Percentiles rank a stretch among this genome's conserved stretches.
These are phyloP conservation scores for Circinella umbellata DNA, from an alignment of 371 early-diverging fungal species.

Conservation along the genomic window DNA sequence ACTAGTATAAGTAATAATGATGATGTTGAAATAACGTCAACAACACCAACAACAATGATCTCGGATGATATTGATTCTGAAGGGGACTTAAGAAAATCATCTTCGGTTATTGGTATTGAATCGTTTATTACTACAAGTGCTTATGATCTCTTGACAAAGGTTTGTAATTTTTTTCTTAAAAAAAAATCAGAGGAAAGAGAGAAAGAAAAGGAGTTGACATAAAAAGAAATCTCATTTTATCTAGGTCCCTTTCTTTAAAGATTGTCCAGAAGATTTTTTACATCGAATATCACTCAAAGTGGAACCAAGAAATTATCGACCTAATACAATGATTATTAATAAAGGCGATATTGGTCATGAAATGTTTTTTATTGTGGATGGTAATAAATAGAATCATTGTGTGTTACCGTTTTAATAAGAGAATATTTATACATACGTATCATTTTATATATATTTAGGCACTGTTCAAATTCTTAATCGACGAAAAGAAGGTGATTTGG, in stretches of 20 bases:
- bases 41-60: too few species aligned
- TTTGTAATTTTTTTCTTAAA: slow-evolving; percentile 16
- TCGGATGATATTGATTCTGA: too few species aligned
- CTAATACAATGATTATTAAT: slow-evolving; percentile 51
- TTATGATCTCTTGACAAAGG: slow-evolving; percentile 38
- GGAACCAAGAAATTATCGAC: slow-evolving; percentile 54
- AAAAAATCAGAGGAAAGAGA: neutral
- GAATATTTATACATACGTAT: neutral
- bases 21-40: neutral
- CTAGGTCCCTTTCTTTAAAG: slow-evolving; percentile 58
- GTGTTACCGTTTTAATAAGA: too few species aligned
- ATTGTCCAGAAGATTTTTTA: slow-evolving; percentile 56
- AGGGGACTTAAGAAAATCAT: neutral
- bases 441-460: slow-evolving; percentile 22
- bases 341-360: slow-evolving; percentile 79
- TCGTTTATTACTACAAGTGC: slow-evolving; percentile 29
- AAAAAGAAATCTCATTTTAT: neutral
- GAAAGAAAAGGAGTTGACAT: too few species aligned
- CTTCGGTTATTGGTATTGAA: slow-evolving; percentile 10
- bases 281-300: slow-evolving; percentile 56
- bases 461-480: slow-evolving; percentile 38
- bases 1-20: neutral
- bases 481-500: slow-evolving; percentile 11
- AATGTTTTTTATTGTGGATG: slow-evolving; percentile 84
- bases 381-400: slow-evolving; percentile 29